A percentile compares a stretch with the other conserved stretches of the same genome.
These are phyloP conservation scores for Phtheirospermum japonicum DNA, from an alignment of 257 asterid species.

Conservation along the genomic window DNA sequence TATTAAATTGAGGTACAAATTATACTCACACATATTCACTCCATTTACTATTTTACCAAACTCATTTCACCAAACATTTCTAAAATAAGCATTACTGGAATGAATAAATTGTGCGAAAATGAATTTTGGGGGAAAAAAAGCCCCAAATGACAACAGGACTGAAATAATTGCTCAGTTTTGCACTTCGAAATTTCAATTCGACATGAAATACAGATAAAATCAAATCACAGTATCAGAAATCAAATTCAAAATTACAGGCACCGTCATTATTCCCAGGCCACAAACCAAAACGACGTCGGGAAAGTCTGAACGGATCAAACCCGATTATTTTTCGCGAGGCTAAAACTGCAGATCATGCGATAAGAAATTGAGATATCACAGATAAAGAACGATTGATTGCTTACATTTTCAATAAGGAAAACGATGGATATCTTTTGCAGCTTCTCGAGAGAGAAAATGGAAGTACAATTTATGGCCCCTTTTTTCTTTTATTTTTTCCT, in stretches of 20 bases:
- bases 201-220: not conserved
- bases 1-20: too few relatives aligned
- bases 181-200: constrained; percentile 9
- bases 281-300: constrained; percentile 6
- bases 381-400: constrained; percentile 18
- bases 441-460: constrained; percentile 18
- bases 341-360: constrained; percentile 18
- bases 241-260: not conserved
- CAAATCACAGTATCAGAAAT: not conserved
- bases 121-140: not conserved
- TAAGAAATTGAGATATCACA: not conserved
- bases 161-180: constrained; percentile 14
- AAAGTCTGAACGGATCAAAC: constrained; percentile 14
- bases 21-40: not conserved
- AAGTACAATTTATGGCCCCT: not conserved
- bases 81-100: not conserved
- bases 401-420: constrained; percentile 31
- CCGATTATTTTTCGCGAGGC: not conserved
- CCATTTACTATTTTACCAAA: constrained; percentile 1
- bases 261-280: not conserved
- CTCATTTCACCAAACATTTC: constrained; percentile 9
- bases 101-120: too few relatives aligned
- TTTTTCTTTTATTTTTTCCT: too few relatives aligned
- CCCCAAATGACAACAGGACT: constrained; percentile 3
- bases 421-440: constrained; percentile 15